Percentiles rank a stretch among this genome's conserved stretches.
phyloP scores from a whole-genome alignment of 192 early-diverging fungal species.

The Podila minutissima region DNA sequence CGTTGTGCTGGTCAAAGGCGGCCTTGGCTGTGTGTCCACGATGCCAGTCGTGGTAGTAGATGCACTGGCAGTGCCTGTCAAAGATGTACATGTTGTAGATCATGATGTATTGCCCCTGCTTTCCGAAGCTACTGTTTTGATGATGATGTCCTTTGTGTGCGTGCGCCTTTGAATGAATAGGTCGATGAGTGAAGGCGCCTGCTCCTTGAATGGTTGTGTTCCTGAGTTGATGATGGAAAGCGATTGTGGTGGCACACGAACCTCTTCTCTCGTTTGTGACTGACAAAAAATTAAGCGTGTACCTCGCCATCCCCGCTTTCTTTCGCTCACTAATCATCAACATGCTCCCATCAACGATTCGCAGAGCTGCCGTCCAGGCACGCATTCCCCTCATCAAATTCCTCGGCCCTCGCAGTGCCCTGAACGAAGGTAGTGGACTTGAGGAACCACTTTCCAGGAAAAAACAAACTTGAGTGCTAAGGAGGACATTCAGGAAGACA shows the following conservation, averaged over 20 bases:
- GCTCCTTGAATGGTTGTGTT: too few species aligned
- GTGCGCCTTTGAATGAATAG: too few species aligned
- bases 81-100: slow-evolving; percentile 94
- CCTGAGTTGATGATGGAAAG: too few species aligned
- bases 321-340: not conserved
- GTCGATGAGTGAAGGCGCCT: too few species aligned
- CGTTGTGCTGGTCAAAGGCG: slow-evolving; percentile 35
- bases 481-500: not conserved
- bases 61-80: slow-evolving; percentile 91
- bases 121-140: not conserved
- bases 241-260: too few species aligned
- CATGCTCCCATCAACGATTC: slow-evolving; percentile 32
- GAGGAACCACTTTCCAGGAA: not conserved
- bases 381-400: slow-evolving; percentile 52
- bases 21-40: slow-evolving; percentile 56
- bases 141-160: too few species aligned
- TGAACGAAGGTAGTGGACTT: slow-evolving; percentile 12
- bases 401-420: slow-evolving; percentile 41
- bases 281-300: too few species aligned
- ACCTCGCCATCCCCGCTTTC: too few species aligned
- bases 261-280: too few species aligned
- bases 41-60: slow-evolving; percentile 89
- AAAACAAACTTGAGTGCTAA: not conserved
- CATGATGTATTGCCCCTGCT: slow-evolving; percentile 36
- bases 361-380: slow-evolving; percentile 19